These are phyloP conservation scores for Karstenula rhodostoma DNA, from an alignment of 2,329 filamentous ascomycete genomes.

Conservation along the genomic window DNA sequence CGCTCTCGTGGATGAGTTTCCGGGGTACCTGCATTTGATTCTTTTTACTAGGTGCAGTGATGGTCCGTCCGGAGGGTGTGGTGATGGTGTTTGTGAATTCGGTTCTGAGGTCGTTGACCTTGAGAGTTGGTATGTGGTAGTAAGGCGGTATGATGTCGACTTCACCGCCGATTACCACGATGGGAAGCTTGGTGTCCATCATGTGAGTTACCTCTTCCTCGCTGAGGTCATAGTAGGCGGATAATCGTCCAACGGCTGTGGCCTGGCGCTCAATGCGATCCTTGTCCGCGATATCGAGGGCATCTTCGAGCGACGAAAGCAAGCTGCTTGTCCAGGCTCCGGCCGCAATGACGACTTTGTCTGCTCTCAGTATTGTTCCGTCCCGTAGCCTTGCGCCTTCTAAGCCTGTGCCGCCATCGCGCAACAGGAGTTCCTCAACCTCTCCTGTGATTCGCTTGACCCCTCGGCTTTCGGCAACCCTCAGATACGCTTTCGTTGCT, in stretches of 20 bases:
- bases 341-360: not conserved
- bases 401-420: not conserved
- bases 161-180: not conserved
- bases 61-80: not conserved
- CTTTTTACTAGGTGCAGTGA: not conserved
- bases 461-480: not conserved
- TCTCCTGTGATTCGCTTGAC: not conserved
- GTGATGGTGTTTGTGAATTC: not conserved
- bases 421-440: not conserved
- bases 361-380: not conserved
- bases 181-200: not conserved
- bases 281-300: not conserved
- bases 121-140: not conserved
- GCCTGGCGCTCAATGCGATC: not conserved
- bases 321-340: not conserved
- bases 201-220: not conserved
- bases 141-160: not conserved
- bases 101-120: conserved; percentile 4
- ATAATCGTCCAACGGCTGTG: not conserved
- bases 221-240: not conserved
- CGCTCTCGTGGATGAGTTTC: not conserved
- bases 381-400: not conserved
- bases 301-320: not conserved
- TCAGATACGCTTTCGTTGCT: not conserved
- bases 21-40: not conserved